A percentile compares a stretch with the other conserved stretches of the same genome.
Conservation (phyloP, 2,329 filamentous ascomycete genomes). For the Talaromyces albobiverticillius region DNA sequence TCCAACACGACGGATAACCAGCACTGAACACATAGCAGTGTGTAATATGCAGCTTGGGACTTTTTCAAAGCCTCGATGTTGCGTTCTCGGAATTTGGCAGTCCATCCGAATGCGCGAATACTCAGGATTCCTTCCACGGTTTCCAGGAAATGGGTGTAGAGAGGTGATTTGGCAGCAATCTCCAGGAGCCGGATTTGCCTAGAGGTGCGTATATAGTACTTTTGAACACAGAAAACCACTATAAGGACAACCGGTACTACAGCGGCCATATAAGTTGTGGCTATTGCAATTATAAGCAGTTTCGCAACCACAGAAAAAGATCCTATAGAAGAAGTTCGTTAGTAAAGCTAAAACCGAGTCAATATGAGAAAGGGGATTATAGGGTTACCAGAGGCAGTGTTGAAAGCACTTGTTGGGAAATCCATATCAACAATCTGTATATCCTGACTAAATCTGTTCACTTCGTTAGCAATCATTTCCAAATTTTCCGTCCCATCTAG, state of each 20-base stretch:
- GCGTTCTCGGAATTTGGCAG: neutral
- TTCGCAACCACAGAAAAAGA: neutral
- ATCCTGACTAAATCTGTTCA: neutral
- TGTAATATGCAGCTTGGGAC: neutral
- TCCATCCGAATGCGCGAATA: neutral
- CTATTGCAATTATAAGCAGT: neutral
- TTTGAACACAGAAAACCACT: slow-evolving; percentile 46
- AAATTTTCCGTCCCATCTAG: too few relatives aligned
- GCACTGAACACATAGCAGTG: neutral
- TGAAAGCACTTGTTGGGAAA: too few relatives aligned
- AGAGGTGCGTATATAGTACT: slow-evolving; percentile 53
- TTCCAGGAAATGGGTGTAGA: slow-evolving; percentile 52
- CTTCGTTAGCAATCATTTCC: too few relatives aligned
- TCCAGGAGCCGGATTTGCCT: slow-evolving; percentile 54
- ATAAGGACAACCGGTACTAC: slow-evolving; percentile 44
- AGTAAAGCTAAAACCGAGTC: neutral
- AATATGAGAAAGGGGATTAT: too few relatives aligned
- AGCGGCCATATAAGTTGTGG: slow-evolving; percentile 39
- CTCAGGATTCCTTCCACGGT: slow-evolving; percentile 22
- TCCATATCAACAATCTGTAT: neutral
- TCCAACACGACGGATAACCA: neutral
- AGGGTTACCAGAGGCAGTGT: too few relatives aligned
- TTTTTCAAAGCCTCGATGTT: neutral
- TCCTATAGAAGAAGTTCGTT: too few relatives aligned
- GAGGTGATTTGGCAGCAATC: slow-evolving; percentile 52